Evolutionary conservation across 306 rosid genomes (phyloP), one percentile per base, ranked within the genome.

Genomic region (Coriaria nepalensis): DNA sequence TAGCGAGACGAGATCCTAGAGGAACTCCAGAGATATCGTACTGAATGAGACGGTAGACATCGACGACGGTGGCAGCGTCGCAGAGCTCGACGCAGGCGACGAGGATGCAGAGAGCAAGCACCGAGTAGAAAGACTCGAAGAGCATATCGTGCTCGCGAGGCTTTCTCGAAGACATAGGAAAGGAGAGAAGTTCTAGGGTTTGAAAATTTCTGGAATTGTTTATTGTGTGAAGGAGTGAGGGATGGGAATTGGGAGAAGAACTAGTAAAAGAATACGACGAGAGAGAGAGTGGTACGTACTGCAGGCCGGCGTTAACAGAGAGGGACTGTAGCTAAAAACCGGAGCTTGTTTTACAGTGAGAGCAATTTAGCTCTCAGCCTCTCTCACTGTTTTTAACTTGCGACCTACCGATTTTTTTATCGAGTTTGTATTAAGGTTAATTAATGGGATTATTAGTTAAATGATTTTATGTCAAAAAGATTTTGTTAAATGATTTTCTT

Each of bases 51-150:
- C 96, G 87, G 66, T 85, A 92, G 35, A 92, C 96, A 29, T 92
- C 98, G 50, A 92, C 98, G 39, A 82, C 96, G 7, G 96, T 75
- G 65, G 96, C 98, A 58, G 81, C 96, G 75, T 86, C 94, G 43
- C 98, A 79, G 60, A 92, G 79, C 73, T 86, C 98, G 38, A 78
- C 93, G 67, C 93, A 85, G 35, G 94, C 87, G 15, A 92, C 68
- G 41, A 92, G 75, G 35, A 92, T 50, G 75, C 82, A 69, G 37
- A 85, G 76, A 5, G 93, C 95, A 58, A 92, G 60, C 49, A 82
- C 77, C 0, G 98, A 81, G 67, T 73, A 80, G 7, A 77, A 5
- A 0, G 90, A 73, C 43, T 90, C 98, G 53, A 20, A 20, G 29
- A 92, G 60, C 47, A 75, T 70, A 40, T 78, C 73, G 36, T 76